Conservation (phyloP, 768 basidiomycete species). For the Kwoniella bestiolae region DNA sequence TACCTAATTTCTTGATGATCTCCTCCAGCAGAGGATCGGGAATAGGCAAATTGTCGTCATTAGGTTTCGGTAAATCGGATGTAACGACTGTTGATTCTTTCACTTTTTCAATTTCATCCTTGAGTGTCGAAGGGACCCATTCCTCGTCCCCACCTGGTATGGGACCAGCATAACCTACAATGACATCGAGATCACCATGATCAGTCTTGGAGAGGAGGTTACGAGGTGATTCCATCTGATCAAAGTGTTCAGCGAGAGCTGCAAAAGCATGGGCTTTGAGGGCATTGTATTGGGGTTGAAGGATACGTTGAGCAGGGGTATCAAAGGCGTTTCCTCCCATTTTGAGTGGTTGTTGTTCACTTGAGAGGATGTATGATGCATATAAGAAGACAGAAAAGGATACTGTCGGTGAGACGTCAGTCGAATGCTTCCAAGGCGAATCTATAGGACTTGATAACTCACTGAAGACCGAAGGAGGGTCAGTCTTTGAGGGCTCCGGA, state of each 20-base stretch:
- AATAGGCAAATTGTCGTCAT: neutral
- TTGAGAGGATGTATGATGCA: no score
- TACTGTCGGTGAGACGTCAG: no score
- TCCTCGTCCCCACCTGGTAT: slow-evolving; percentile 18
- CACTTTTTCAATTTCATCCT: neutral
- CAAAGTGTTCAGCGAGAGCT: slow-evolving; percentile 12
- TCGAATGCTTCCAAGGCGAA: no score
- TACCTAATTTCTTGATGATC: neutral
- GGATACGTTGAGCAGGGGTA: slow-evolving; percentile 29
- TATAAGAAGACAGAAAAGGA: no score
- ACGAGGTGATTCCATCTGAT: slow-evolving; percentile 10
- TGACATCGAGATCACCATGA: slow-evolving; percentile 48
- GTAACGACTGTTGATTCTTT: neutral
- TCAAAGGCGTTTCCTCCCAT: slow-evolving; percentile 48
- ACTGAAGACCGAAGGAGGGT: no score
- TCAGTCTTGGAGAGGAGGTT: slow-evolving; percentile 26
- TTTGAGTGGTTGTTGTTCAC: no score
- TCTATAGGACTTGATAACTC: no score
- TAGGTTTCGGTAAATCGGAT: neutral
- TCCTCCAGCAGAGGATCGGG: slow-evolving; percentile 1
- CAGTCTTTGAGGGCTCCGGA: no score
- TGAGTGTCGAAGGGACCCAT: neutral
- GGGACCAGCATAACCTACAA: slow-evolving; percentile 8
- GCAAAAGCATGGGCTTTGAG: slow-evolving; percentile 12
- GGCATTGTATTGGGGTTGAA: slow-evolving; percentile 23